Evolutionary conservation across 1,139 yeast species (phyloP), one percentile per base, ranked within the genome.

Genomic region (Kodamaea plutei): DNA sequence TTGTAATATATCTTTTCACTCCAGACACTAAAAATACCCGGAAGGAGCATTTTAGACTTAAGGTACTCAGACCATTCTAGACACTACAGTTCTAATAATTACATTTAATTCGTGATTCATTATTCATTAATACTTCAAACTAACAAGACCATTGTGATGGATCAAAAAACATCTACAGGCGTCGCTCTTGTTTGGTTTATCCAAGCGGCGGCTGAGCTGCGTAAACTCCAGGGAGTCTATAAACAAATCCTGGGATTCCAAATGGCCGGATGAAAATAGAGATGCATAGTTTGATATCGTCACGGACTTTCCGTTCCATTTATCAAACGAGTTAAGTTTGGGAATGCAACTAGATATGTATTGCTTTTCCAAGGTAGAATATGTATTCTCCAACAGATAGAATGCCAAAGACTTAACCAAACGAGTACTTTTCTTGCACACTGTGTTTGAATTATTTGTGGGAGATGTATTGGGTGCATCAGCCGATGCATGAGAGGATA

Each of bases 321-420:
- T 56, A 41, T 66, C 73, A 39, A 38, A 65, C 9, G 70, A 58
- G 39, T 64, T 64, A 33, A 67, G 52, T 28, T 47, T 53, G 4
- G 71, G 70, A 15, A 65, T 47, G 43, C 73, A 64, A 36, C 59
- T 58, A 31, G 61, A 56, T 13, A 66, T 62, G 42, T 57, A 63
- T 38, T 55, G 61, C 34, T 58, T 59, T 34, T 66, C 72, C 22
- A 54, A 38, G 3, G 55, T 39, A 22, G 56, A 46, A 38, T 54
- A 57, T 26, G 31, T 39, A 29, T 43, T 44, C n/a, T 60, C 64
- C 29, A 29, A 12, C 36, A 29, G 32, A 22, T 26, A 16, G 21
- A 33, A 33, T 8, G 21, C 9, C 8, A 4, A 8, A 8, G 20
- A 18, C 8, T 18, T 18, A 9, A 18, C 20, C 20, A 18, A 8